Percentiles rank a stretch among this genome's conserved stretches.
Conservation (phyloP, 768 basidiomycete genomes). For the Hydnomerulius pinastri region DNA sequence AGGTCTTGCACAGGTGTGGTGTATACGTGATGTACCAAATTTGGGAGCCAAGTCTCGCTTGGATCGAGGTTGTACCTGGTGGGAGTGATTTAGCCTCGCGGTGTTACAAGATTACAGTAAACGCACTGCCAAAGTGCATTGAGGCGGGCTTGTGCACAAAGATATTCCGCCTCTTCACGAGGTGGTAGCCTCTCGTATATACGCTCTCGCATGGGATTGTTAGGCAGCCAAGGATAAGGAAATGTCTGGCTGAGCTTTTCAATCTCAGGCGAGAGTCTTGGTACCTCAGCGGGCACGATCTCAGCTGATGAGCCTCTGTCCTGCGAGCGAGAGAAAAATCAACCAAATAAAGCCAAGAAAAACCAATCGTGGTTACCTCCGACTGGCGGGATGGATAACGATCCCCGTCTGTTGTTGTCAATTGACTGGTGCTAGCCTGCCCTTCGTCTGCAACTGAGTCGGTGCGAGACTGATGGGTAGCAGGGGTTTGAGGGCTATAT, state of each 20-base stretch:
- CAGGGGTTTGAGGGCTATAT: constrained; percentile 39
- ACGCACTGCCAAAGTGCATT: constrained; percentile 78
- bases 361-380: constrained; percentile 18
- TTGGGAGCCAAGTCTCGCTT: constrained; percentile 69
- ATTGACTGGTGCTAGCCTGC: constrained; percentile 15
- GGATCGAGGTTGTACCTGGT: constrained; percentile 67
- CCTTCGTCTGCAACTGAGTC: constrained; percentile 5
- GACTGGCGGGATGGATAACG: constrained; percentile 19
- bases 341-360: not conserved
- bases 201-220: constrained; percentile 61
- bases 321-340: constrained; percentile 12
- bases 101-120: constrained; percentile 5
- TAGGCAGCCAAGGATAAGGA: constrained; percentile 68
- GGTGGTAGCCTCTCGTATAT: constrained; percentile 67
- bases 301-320: constrained; percentile 28
- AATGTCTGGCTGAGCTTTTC: constrained; percentile 63
- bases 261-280: constrained; percentile 32
- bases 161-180: constrained; percentile 54
- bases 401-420: constrained; percentile 5
- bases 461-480: constrained; percentile 11
- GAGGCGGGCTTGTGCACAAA: constrained; percentile 63
- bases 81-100: constrained; percentile 5
- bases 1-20: constrained; percentile 58
- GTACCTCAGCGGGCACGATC: constrained; percentile 15
- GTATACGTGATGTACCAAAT: constrained; percentile 70